Percentiles rank a stretch among this genome's conserved stretches.
phyloP scores from a whole-genome alignment of 352 stramenopile genomes.

The Globisporangium yorkense region DNA sequence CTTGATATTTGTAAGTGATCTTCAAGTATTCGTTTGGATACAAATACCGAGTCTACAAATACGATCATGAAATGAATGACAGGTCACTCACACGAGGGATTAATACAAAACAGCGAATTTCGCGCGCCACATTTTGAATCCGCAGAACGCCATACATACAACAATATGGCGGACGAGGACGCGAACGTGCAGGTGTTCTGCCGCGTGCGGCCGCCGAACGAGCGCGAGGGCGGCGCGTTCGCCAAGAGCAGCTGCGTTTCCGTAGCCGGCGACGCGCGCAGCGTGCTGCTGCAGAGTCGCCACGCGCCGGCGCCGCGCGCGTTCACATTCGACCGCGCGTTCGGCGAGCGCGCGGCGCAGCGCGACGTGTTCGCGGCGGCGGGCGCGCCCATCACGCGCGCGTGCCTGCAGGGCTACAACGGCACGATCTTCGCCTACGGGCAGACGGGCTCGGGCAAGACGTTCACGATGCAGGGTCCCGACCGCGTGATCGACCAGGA shows the following conservation, averaged over 20 bases:
- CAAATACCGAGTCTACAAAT: too few relatives aligned
- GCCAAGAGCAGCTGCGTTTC: slow-evolving; percentile 29
- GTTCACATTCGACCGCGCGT: slow-evolving; percentile 92
- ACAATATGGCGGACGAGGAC: slow-evolving; percentile 22
- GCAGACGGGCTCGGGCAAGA: slow-evolving; percentile 82
- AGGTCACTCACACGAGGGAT: too few relatives aligned
- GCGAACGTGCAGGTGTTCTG: slow-evolving; percentile 85
- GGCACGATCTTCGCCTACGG: slow-evolving; percentile 86
- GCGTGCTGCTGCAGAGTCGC: slow-evolving; percentile 52
- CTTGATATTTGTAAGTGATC: background rate
- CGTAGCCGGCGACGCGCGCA: slow-evolving; percentile 35
- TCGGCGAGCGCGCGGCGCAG: slow-evolving; percentile 87
- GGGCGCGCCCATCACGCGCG: slow-evolving; percentile 74
- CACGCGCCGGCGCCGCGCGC: slow-evolving; percentile 17
- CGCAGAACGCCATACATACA: background rate
- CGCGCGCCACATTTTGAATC: background rate
- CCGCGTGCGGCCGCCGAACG: slow-evolving; percentile 76
- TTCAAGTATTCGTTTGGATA: background rate
- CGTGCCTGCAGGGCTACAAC: slow-evolving; percentile 81
- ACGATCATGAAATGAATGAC: too few relatives aligned
- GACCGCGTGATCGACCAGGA: slow-evolving; percentile 62
- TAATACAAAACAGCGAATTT: background rate
- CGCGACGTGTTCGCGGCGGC: slow-evolving; percentile 88
- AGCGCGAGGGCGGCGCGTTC: slow-evolving; percentile 40
- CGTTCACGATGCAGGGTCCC: slow-evolving; percentile 82